phyloP scores from a whole-genome alignment of 768 basidiomycete genomes.

The Coprinellus micaceus region DNA sequence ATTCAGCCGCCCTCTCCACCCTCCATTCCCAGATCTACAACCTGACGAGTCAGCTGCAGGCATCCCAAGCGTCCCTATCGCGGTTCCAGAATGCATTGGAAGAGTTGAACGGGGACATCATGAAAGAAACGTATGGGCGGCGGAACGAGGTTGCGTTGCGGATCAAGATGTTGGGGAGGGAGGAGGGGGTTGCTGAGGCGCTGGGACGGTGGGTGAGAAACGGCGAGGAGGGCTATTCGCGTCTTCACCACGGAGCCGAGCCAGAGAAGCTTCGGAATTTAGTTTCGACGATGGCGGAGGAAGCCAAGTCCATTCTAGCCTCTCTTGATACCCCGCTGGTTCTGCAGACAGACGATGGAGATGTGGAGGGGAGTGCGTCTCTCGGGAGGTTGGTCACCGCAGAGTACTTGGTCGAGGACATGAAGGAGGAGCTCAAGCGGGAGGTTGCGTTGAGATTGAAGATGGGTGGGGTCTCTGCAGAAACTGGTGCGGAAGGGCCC shows the following conservation, averaged over 20 bases:
- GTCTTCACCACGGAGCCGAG: conserved; percentile 10
- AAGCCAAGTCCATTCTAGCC: conserved; percentile 20
- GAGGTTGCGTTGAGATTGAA: conserved; percentile 51
- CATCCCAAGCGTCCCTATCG: conserved; percentile 40
- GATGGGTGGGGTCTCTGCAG: conserved; percentile 32
- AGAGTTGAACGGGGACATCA: conserved; percentile 65
- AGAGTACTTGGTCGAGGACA: conserved; percentile 43
- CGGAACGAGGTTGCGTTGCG: conserved; percentile 66
- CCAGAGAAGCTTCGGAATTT: too few relatives aligned
- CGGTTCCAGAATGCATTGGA: conserved; percentile 61
- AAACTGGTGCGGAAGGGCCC: conserved; percentile 3
- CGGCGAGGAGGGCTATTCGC: conserved; percentile 38
- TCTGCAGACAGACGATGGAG: conserved; percentile 22
- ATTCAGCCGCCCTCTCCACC: conserved; percentile 57
- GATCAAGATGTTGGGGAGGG: conserved; percentile 58
- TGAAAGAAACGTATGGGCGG: conserved; percentile 69
- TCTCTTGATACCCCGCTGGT: conserved; percentile 30
- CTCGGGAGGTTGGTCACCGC: conserved; percentile 51
- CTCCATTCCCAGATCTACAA: conserved; percentile 47
- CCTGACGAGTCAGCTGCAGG: conserved; percentile 40
- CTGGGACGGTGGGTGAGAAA: conserved; percentile 53
- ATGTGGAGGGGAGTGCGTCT: conserved; percentile 28
- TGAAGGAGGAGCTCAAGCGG: conserved; percentile 55
- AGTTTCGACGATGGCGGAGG: conserved; percentile 23
- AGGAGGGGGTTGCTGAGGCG: conserved; percentile 55